Evolutionary conservation across 1,284 basidiomycete species (phyloP).

Genomic region (Phlebopus sp.): DNA sequence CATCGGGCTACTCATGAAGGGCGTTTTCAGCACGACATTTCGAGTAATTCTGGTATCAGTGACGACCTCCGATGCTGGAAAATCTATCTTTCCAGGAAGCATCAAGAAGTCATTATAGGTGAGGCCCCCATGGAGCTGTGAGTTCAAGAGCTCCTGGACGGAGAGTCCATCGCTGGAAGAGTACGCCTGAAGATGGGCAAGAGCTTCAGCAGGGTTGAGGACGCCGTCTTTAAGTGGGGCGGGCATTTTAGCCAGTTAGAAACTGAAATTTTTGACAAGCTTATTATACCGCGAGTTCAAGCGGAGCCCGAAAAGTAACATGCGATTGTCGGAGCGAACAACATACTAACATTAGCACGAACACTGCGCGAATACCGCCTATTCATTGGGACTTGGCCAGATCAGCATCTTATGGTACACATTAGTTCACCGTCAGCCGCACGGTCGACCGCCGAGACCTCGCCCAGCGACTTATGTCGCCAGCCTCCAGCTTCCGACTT

Average conservation of each 20-base stretch:
- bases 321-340: too few relatives aligned
- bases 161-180: conserved; percentile 81
- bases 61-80: conserved; percentile 78
- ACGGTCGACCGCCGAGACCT: too few relatives aligned
- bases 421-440: too few relatives aligned
- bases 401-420: too few relatives aligned
- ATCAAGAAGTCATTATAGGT: conserved; percentile 96
- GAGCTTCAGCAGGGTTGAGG: conserved; percentile 64
- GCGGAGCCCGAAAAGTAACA: conserved; percentile 15
- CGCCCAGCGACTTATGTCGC: conserved; percentile 4
- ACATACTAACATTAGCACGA: too few relatives aligned
- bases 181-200: conserved; percentile 78
- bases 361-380: too few relatives aligned
- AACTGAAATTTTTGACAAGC: not conserved
- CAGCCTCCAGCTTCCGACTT: not conserved
- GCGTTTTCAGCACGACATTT: conserved; percentile 92
- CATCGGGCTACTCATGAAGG: conserved; percentile 98
- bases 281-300: conserved; percentile 13
- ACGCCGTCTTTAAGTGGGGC: conserved; percentile 30
- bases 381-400: too few relatives aligned
- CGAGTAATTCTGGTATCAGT: conserved; percentile 88
- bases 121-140: conserved; percentile 84
- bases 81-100: conserved; percentile 96
- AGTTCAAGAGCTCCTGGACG: conserved; percentile 88
- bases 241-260: conserved; percentile 34